These are phyloP conservation scores for Carallia brachiata DNA, from an alignment of 345 rosid species.

Conservation along the genomic window DNA sequence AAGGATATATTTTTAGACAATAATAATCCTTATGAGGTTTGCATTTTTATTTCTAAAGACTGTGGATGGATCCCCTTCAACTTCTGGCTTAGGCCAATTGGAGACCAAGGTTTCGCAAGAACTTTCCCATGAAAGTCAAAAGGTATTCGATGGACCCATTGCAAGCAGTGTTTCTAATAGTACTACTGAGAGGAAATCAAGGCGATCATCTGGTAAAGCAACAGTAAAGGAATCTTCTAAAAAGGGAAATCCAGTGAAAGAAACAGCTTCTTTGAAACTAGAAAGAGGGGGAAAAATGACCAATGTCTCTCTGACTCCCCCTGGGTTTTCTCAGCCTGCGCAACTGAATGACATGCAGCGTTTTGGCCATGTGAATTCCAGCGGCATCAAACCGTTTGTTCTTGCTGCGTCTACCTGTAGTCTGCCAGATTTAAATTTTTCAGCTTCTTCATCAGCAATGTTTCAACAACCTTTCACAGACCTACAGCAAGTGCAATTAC, in stretches of 20 bases:
- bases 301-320: slow-evolving; percentile 39
- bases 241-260: slow-evolving; percentile 51
- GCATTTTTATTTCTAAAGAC: slow-evolving; percentile 39
- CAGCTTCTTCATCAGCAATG: slow-evolving; percentile 45
- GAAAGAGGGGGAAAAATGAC: slow-evolving; percentile 51
- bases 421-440: slow-evolving; percentile 71
- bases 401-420: slow-evolving; percentile 44
- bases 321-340: slow-evolving; percentile 44
- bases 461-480: slow-evolving; percentile 93
- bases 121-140: slow-evolving; percentile 35
- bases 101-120: slow-evolving; percentile 41
- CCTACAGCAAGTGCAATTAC: slow-evolving; percentile 95
- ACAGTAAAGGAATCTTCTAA: slow-evolving; percentile 55
- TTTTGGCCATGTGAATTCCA: slow-evolving; percentile 42
- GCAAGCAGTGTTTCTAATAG: slow-evolving; percentile 42
- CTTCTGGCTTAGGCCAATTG: slow-evolving; percentile 42
- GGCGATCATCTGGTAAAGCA: slow-evolving; percentile 59
- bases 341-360: slow-evolving; percentile 62
- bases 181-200: slow-evolving; percentile 67
- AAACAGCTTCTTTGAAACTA: slow-evolving; percentile 35
- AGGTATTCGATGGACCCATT: slow-evolving; percentile 32
- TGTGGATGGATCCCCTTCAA: slow-evolving; percentile 56
- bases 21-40: not conserved
- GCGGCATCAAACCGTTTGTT: slow-evolving; percentile 48
- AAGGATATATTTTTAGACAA: not conserved